Percentiles rank a stretch among this genome's conserved stretches.
Conservation (phyloP, 1,284 basidiomycete genomes). For the Grifola frondosa region DNA sequence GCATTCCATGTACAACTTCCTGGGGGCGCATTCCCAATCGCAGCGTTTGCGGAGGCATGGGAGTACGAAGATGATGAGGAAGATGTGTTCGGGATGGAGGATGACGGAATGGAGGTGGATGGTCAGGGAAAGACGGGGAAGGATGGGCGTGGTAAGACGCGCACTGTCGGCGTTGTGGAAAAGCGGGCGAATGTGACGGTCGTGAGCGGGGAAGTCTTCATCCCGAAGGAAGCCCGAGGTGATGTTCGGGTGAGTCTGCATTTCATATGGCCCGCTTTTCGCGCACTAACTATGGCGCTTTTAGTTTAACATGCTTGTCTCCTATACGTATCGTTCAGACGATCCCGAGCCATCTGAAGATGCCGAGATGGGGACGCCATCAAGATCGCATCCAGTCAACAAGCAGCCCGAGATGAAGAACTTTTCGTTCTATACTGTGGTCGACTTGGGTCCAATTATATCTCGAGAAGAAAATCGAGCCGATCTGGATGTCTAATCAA, state of each 20-base stretch:
- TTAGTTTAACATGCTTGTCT: conserved; percentile 90
- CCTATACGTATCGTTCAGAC: conserved; percentile 90
- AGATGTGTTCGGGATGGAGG: conserved; percentile 75
- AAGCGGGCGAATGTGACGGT: conserved; percentile 85
- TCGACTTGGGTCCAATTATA: conserved; percentile 73
- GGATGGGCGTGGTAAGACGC: conserved; percentile 51
- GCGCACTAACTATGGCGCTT: conserved; percentile 14
- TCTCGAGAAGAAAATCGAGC: conserved; percentile 64
- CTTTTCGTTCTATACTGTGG: conserved; percentile 82
- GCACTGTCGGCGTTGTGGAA: conserved; percentile 78
- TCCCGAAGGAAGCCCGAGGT: conserved; percentile 73
- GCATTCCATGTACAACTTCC: conserved; percentile 80
- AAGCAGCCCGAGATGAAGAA: conserved; percentile 72
- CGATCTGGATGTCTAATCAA: no score
- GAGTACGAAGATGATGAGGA: conserved; percentile 93
- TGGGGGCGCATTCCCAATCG: conserved; percentile 73
- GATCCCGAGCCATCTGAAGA: conserved; percentile 66
- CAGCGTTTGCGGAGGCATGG: conserved; percentile 91
- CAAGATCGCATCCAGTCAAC: conserved; percentile 37
- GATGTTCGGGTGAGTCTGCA: conserved; percentile 62
- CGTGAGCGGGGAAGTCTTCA: conserved; percentile 79
- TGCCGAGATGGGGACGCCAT: conserved; percentile 50
- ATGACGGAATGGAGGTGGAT: conserved; percentile 55
- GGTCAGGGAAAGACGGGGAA: conserved; percentile 38
- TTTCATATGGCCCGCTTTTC: conserved; percentile 10